Evolutionary conservation across 768 basidiomycete species (phyloP), one percentile per base, ranked within the genome.

Genomic region (Mycena floridula): DNA sequence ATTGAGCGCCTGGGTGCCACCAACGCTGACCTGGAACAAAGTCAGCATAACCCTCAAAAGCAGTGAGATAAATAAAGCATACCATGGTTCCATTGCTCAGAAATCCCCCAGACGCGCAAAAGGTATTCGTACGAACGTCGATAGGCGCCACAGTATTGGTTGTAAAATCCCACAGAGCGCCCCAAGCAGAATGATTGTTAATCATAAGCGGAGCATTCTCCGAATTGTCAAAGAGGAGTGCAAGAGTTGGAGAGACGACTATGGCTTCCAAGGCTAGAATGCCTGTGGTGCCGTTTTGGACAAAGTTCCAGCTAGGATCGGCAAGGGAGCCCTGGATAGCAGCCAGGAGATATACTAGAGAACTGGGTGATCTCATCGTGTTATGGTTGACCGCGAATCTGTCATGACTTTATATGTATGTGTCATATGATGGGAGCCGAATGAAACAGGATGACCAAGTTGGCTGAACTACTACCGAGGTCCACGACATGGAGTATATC

Each of bases 151-250:
- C 44, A 32, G 45, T 41, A 46, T 52, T 56, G 6, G 59, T 57
- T 27, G 51, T 39, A 15, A 58, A 30, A 39, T 60, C 50, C 50
- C 52, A 60, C 18, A 60, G 45, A 3, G 44, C 59, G 11, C 52
- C 57, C 59, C 57, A 56, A 1, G 58, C 57, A 4, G 51, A 49
- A 24, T 58, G 49, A 5, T 35, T 38, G 25, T 53, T 42, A 57
- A 89, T 68, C 1, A 76, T 75, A 40, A 89, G 64, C 25, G 87
- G 88, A 55, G 90, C 89, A 60, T 89, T 85, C 57, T 89, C 87
- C 20, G 88, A 86, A 61, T 89, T 89, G 73, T 91, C 88, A 26
- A 90, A 58, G 41, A 91, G 70, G 50, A 89, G 60, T 13, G 77
- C 85, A 52, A 86, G 85, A 7, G 74, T 77, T 13, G 74, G 54